Conservation (phyloP, 1,284 basidiomycete genomes). For the Volvariella surrecta region DNA sequence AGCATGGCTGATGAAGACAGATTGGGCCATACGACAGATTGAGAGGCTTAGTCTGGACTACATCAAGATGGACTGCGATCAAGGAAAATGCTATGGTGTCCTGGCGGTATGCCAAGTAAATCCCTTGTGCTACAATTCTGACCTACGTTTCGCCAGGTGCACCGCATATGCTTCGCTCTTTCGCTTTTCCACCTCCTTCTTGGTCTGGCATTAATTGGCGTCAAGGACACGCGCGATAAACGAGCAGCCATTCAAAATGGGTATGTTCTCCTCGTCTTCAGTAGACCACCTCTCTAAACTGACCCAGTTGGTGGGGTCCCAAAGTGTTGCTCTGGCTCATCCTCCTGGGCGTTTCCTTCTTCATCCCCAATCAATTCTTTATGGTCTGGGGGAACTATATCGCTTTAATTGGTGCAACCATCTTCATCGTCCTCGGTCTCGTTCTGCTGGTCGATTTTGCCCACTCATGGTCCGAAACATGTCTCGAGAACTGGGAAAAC, state of each 20-base stretch:
- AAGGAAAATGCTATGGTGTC: slow-evolving; percentile 93
- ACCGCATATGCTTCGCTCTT: slow-evolving; percentile 95
- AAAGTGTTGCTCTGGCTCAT: slow-evolving; percentile 86
- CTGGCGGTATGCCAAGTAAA: slow-evolving; percentile 64
- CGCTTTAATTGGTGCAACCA: slow-evolving; percentile 82
- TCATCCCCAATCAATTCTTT: slow-evolving; percentile 92
- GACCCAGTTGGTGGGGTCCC: slow-evolving; percentile 91
- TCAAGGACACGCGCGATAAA: slow-evolving; percentile 85
- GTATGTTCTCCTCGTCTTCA: slow-evolving; percentile 31
- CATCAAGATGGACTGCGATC: slow-evolving; percentile 95
- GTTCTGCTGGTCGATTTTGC: slow-evolving; percentile 98
- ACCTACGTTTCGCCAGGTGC: slow-evolving; percentile 51
- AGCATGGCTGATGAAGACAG: slow-evolving; percentile 94
- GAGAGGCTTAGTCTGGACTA: slow-evolving; percentile 94
- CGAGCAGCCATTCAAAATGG: slow-evolving; percentile 96
- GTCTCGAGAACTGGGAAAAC: slow-evolving; percentile 92
- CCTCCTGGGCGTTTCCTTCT: slow-evolving; percentile 77
- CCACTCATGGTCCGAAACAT: slow-evolving; percentile 97
- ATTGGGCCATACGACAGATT: slow-evolving; percentile 80
- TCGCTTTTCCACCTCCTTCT: slow-evolving; percentile 85
- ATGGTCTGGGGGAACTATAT: slow-evolving; percentile 96
- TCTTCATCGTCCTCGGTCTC: slow-evolving; percentile 95
- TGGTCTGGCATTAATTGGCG: slow-evolving; percentile 74
- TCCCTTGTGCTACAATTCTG: neutral
- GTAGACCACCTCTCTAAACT: slow-evolving; percentile 3